Evolutionary conservation across 2,329 filamentous ascomycete genomes (phyloP), one percentile per base, ranked within the genome.

Genomic region (Cylindrodendrum hubeiense): DNA sequence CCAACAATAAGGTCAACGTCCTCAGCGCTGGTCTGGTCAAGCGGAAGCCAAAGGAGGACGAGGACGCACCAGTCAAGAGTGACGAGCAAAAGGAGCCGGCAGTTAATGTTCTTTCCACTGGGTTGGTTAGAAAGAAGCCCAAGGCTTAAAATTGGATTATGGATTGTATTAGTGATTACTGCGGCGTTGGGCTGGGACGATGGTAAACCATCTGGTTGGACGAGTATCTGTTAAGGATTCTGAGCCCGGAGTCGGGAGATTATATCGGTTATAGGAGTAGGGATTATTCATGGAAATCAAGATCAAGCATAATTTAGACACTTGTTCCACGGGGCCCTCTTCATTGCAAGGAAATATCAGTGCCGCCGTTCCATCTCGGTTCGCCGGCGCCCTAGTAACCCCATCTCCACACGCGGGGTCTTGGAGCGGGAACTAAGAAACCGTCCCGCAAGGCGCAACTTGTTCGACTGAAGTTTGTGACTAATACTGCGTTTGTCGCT

Each of bases 111-210:
- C 78, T 90, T 19, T 76, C 79, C 2, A 79, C 78, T 17, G 81
- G 84, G 1, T 78, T 89, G 66, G 78, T 90, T 30, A 82, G 86
- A 61, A 89, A 89, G 79, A 91, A 89, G 76, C 77, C 83, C 26
- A 90, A 89, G 74, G 70, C 19, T 41, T 54, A 46, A 44, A 37
- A 19, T 33, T 34, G 7, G 24, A 39, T 47, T 22, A 47, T 39
- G 21, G 24, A n/a, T 64, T 64, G 21, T 54, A 54, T 53, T 59
- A 19, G 24, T 44, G n/a, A 37, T 15, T 15, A 24, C 51, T 41
- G 26, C 26, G 66, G 65, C 46, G 59, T 63, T 73, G 22, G 33
- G 55, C 9, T 61, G 71, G 22, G 33, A 60, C 9, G 9, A 50
- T 30, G 47, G 47, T 15, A 22, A 19, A 33, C 47, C 41, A 43